These are phyloP conservation scores for Herpetomonas samuelpessoai DNA, from an alignment of 208 protist species.

Conservation along the genomic window DNA sequence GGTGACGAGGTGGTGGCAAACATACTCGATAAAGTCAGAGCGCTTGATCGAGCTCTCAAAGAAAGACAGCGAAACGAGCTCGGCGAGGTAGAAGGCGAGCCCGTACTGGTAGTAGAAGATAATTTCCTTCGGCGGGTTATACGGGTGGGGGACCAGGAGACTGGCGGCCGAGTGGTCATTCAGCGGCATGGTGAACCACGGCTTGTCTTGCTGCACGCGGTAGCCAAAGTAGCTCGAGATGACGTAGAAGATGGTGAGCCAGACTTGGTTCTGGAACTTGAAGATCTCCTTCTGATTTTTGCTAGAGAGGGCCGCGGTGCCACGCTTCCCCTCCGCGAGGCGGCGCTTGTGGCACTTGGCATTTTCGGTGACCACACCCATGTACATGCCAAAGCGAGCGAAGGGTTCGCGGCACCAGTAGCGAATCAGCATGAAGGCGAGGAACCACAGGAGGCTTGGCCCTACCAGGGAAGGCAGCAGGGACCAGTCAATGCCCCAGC, in stretches of 20 bases:
- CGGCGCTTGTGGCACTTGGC: constrained; percentile 15
- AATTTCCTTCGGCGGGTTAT: constrained; percentile 34
- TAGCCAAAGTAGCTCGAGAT: constrained; percentile 53
- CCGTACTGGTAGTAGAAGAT: constrained; percentile 67
- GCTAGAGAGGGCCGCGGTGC: constrained; percentile 24
- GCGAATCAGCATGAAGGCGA: constrained; percentile 52
- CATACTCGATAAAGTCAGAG: constrained; percentile 66
- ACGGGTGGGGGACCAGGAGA: constrained; percentile 51
- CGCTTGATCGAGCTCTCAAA: constrained; percentile 52
- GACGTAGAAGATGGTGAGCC: constrained; percentile 61
- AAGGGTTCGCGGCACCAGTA: constrained; percentile 33
- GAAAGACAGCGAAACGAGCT: constrained; percentile 50
- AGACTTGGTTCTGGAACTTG: constrained; percentile 80
- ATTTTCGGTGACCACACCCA: constrained; percentile 53
- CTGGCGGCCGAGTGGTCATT: constrained; percentile 24
- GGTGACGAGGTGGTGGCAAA: constrained; percentile 63
- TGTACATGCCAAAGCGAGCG: constrained; percentile 47
- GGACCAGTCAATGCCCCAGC: constrained; percentile 40
- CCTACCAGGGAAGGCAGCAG: constrained; percentile 19
- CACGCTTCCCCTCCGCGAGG: constrained; percentile 18
- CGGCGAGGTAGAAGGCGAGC: constrained; percentile 65
- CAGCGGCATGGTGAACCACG: constrained; percentile 57
- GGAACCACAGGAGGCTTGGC: constrained; percentile 39
- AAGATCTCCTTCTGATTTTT: constrained; percentile 32
- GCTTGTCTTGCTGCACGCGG: constrained; percentile 42